Percentiles rank a stretch among this genome's conserved stretches.
Evolutionary conservation across 2,329 filamentous ascomycete genomes (phyloP).

Genomic region (Beauveria asiatica): DNA sequence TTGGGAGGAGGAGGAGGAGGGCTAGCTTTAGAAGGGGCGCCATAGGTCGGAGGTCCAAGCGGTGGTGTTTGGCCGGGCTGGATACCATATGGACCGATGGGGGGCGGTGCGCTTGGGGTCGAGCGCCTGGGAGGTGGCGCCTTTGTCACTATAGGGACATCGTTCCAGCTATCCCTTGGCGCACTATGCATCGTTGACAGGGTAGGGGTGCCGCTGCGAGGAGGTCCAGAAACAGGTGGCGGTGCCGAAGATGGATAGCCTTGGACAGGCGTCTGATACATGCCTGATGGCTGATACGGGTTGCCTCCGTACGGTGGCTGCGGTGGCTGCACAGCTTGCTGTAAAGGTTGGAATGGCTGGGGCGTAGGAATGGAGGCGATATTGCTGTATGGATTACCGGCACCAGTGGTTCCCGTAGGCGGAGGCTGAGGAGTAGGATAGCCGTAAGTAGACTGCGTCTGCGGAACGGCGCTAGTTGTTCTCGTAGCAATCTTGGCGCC

Average conservation of each 20-base stretch:
- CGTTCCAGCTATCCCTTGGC: constrained; percentile 76
- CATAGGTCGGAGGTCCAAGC: constrained; percentile 51
- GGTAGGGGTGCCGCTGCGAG: constrained; percentile 56
- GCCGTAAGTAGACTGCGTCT: constrained; percentile 32
- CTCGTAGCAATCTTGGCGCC: constrained; percentile 20
- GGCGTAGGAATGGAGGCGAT: constrained; percentile 4
- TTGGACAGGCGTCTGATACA: constrained; percentile 45
- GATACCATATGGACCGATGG: constrained; percentile 68
- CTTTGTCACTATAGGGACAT: constrained; percentile 80
- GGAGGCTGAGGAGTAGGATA: constrained; percentile 39
- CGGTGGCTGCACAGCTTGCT: constrained; percentile 18
- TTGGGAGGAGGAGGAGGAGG: constrained; percentile 80
- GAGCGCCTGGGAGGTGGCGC: constrained; percentile 60
- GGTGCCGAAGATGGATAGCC: constrained; percentile 31
- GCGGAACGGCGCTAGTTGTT: constrained; percentile 26
- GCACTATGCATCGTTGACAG: constrained; percentile 64
- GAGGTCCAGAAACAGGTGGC: constrained; percentile 29
- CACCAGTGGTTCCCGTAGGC: constrained; percentile 21
- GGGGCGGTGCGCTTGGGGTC: constrained; percentile 62
- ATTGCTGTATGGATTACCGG: constrained; percentile 22
- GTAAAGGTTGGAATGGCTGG: constrained; percentile 14
- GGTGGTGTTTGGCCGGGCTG: constrained; percentile 46
- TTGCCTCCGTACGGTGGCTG: constrained; percentile 24
- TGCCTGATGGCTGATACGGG: constrained; percentile 32
- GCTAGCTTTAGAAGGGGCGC: constrained; percentile 54